Percentiles rank a stretch among this genome's conserved stretches.
Conservation (phyloP, 148 eudicot genomes). For the Camellia sinensis region DNA sequence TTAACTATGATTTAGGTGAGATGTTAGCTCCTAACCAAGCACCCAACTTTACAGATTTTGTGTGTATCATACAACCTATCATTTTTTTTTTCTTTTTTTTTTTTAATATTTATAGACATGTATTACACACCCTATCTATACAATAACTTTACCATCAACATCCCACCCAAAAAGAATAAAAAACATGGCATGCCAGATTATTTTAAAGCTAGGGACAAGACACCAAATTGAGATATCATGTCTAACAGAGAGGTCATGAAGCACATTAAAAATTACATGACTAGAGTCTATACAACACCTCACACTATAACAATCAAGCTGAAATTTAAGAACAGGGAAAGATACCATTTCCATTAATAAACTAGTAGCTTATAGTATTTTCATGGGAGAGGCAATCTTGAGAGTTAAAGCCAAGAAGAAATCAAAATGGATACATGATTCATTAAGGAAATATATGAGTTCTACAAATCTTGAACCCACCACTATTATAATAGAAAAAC, state of each 20-base stretch:
- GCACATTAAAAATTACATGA: neutral
- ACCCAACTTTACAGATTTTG: neutral
- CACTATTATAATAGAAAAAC: neutral
- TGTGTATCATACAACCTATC: too few relatives aligned
- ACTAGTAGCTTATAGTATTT: neutral
- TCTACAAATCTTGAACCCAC: neutral
- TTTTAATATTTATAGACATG: too few relatives aligned
- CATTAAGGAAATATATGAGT: neutral
- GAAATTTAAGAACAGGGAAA: slow-evolving; percentile 2
- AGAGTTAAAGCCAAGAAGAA: too few relatives aligned
- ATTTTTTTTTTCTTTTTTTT: too few relatives aligned
- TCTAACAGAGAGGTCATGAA: neutral
- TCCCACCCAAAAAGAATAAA: neutral
- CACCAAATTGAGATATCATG: neutral
- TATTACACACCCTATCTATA: neutral
- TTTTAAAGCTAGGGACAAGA: neutral
- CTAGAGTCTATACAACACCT: neutral
- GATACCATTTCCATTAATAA: neutral
- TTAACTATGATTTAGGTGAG: too few relatives aligned
- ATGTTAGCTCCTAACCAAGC: neutral
- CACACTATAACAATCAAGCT: neutral
- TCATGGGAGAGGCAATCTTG: neutral
- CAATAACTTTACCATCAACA: neutral
- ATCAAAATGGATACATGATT: neutral
- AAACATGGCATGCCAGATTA: neutral